Evolutionary conservation across 2,329 filamentous ascomycete species (phyloP).

Genomic region (Chaetomium olivaceum): DNA sequence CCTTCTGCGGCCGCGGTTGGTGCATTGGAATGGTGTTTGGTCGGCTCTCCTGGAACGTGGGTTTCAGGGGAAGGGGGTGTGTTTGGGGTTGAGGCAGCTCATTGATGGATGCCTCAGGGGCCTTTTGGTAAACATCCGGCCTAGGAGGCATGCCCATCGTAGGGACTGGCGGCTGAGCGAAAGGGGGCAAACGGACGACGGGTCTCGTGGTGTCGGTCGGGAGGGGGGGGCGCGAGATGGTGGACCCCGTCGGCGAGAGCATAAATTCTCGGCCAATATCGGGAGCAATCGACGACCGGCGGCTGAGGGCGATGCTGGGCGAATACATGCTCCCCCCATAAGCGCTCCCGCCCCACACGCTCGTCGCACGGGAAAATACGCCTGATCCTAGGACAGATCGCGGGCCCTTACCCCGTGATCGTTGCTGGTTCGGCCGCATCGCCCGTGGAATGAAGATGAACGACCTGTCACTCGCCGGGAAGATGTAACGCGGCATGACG

Average conservation of each 20-base stretch:
- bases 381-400: constrained; percentile 69
- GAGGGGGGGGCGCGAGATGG: constrained; percentile 67
- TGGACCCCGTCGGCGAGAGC: constrained; percentile 78
- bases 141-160: constrained; percentile 34
- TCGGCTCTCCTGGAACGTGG: constrained; percentile 58
- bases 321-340: constrained; percentile 72
- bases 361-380: constrained; percentile 76
- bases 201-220: constrained; percentile 65
- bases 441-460: constrained; percentile 98
- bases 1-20: constrained; percentile 91
- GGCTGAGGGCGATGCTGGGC: constrained; percentile 83
- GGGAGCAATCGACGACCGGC: constrained; percentile 75
- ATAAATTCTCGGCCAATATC: constrained; percentile 70
- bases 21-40: constrained; percentile 71
- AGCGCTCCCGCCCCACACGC: constrained; percentile 69
- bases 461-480: constrained; percentile 83
- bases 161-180: constrained; percentile 38
- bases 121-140: constrained; percentile 27
- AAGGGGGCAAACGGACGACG: constrained; percentile 79
- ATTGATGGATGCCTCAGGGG: constrained; percentile 47
- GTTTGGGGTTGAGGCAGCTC: constrained; percentile 59
- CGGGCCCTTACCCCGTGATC: constrained; percentile 72
- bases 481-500: constrained; percentile 74
- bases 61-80: constrained; percentile 60
- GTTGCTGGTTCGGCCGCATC: constrained; percentile 88